Evolutionary conservation across 164 flowering plant species (phyloP).

Genomic region (Tinospora cordifolia): DNA sequence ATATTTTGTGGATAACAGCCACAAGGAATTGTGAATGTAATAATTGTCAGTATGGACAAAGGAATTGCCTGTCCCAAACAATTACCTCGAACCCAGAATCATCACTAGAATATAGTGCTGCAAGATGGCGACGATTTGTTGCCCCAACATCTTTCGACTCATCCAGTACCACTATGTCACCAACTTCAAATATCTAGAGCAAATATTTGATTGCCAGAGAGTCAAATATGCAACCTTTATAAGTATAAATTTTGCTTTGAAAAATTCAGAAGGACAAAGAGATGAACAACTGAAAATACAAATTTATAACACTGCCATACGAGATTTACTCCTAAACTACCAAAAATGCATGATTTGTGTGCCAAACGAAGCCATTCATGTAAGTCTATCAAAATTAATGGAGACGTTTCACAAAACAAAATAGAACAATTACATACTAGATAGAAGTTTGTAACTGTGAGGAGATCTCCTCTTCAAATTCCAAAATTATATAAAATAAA

Average conservation of each 20-base stretch:
- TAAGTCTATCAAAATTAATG: no score
- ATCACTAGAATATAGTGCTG: slow-evolving; percentile 75
- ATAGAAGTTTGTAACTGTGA: no score
- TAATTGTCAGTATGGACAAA: background rate
- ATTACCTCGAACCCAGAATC: slow-evolving; percentile 90
- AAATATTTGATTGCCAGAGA: slow-evolving; percentile 1
- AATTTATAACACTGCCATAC: background rate
- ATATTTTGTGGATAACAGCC: background rate
- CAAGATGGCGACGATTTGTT: slow-evolving; percentile 59
- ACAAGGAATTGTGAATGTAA: background rate
- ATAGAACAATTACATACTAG: no score
- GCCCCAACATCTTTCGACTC: slow-evolving; percentile 76
- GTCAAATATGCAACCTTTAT: background rate
- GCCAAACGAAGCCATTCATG: no score
- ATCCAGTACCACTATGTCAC: slow-evolving; percentile 63
- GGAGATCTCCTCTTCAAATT: no score
- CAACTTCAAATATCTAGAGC: slow-evolving; percentile 71
- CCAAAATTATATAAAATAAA: no score
- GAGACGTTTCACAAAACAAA: no score
- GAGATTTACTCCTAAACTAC: background rate
- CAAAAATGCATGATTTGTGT: no score
- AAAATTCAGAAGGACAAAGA: background rate
- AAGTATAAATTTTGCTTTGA: background rate
- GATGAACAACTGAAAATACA: background rate
- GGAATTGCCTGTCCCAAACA: background rate